Base-by-base conservation (phyloP, 2,329 filamentous ascomycete species). In the Aspergillus alliaceus region DNA sequence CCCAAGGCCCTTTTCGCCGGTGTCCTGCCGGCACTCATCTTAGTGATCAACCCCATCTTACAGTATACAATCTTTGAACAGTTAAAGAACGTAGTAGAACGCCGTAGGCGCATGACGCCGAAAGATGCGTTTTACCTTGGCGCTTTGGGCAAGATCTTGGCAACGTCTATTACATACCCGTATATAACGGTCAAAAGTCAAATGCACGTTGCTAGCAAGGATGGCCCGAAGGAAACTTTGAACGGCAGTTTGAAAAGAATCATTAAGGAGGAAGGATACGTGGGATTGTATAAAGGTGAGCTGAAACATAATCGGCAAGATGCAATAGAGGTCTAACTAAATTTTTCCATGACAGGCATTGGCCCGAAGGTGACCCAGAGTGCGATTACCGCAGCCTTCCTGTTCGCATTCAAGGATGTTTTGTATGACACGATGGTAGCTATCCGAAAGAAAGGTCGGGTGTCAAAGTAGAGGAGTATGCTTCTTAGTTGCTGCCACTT, bases 61-160 rank as follows among this genome's bases (percentile, higher is more conserved):
- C 95, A 99, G 80, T 99, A 99, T 78, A 99, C 95, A 15, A 89
- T 99, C 55, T 99, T 98, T 69, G 95, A 99, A 82, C 93, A 99
- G 81, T 81, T 98, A 80, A 98, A 97, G 85, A 96, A 98, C 74
- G 69, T 83, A 25, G 78, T 97, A 56, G 93, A 97, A 84, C 90
- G 85, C 74, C 83, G 84, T 72, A 80, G 82, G 51, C 86, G 89
- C 66, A 85, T 98, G 56, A 96, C 91, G 0, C 91, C 93, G 1
- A 88, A 86, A 54, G 86, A 96, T 65, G 92, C 91, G 50, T 99
- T 99, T 76, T 85, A 95, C 71, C 82, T 99, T 2, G 95, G 95
- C 61, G 95, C 95, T 1, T 72, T 98, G 31, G 93, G 95, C 75
- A 99, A 99, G 84, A 83, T 99, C 62, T 87, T 97, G 60, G 95